phyloP scores from a whole-genome alignment of 75 land plant species.

The Cryptomeria japonica region DNA sequence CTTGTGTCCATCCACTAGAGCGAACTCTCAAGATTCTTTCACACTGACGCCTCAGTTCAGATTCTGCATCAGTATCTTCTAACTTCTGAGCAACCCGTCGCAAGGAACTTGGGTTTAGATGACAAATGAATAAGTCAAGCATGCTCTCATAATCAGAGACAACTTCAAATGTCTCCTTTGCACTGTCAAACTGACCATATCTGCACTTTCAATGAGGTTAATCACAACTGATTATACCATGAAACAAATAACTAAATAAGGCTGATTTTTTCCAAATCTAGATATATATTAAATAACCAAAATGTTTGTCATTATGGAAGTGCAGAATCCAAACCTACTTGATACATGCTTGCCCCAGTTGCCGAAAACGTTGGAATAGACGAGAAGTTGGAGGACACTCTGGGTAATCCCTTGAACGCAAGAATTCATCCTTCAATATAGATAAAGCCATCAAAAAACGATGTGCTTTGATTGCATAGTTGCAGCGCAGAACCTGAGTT shows the following conservation, averaged over 20 bases:
- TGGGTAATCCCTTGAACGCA: slow-evolving; percentile 98
- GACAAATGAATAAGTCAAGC: slow-evolving; percentile 96
- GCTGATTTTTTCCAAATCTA: neutral
- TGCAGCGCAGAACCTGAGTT: slow-evolving; percentile 80
- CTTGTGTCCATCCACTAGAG: slow-evolving; percentile 96
- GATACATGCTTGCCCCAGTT: slow-evolving; percentile 94
- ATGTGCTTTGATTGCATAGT: slow-evolving; percentile 86
- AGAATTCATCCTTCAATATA: slow-evolving; percentile 89
- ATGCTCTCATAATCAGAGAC: slow-evolving; percentile 91
- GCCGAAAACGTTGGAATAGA: slow-evolving; percentile 94
- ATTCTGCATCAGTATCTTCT: slow-evolving; percentile 76
- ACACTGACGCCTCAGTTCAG: slow-evolving; percentile 87
- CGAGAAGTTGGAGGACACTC: slow-evolving; percentile 92
- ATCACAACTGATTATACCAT: neutral
- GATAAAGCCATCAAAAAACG: slow-evolving; percentile 86
- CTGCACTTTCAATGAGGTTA: slow-evolving; percentile 38
- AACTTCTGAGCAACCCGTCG: slow-evolving; percentile 85
- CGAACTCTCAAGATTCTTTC: slow-evolving; percentile 88
- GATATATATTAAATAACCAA: neutral
- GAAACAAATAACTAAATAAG: neutral
- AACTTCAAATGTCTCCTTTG: slow-evolving; percentile 97
- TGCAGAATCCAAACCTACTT: slow-evolving; percentile 57
- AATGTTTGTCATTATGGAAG: neutral
- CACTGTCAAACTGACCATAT: slow-evolving; percentile 97
- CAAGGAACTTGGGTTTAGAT: slow-evolving; percentile 97